Percentiles rank a stretch among this genome's conserved stretches.
Evolutionary conservation across 179 eudicot species (phyloP).

Genomic region (Sideroxylon spinosum): DNA sequence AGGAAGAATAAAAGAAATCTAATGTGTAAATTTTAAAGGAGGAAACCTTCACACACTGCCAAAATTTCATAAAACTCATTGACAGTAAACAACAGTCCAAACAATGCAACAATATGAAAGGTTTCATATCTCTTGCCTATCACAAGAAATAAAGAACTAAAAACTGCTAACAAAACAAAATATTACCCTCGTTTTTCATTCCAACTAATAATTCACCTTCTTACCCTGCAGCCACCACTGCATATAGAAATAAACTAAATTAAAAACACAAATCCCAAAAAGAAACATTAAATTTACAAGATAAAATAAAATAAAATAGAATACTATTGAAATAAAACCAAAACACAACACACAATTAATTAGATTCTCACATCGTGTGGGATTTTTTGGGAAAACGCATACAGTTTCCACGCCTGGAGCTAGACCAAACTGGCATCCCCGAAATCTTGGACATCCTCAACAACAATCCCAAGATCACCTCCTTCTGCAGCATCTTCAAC

Average conservation of each 20-base stretch:
- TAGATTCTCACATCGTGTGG: constrained; percentile 42
- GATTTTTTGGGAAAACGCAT: constrained; percentile 79
- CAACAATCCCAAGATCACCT: constrained; percentile 67
- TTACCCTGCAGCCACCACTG: constrained; percentile 80
- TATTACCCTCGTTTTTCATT: constrained; percentile 70
- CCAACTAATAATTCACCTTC: constrained; percentile 72
- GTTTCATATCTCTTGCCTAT: background rate
- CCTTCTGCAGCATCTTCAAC: constrained; percentile 39
- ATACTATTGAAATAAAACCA: no score
- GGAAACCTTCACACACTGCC: background rate
- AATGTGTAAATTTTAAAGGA: background rate
- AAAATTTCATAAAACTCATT: background rate
- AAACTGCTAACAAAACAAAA: background rate
- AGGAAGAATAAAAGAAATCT: background rate
- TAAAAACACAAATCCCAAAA: background rate
- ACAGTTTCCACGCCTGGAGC: constrained; percentile 78
- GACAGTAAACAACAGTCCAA: background rate
- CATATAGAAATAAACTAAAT: constrained; percentile 18
- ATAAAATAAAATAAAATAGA: background rate
- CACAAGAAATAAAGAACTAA: constrained; percentile 1
- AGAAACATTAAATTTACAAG: background rate
- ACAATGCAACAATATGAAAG: background rate
- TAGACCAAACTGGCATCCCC: constrained; percentile 50
- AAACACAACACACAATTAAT: background rate
- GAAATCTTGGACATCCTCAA: constrained; percentile 56